Evolutionary conservation across 352 stramenopile species (phyloP), one percentile per base, ranked within the genome.

Genomic region (Globisporangium polare): DNA sequence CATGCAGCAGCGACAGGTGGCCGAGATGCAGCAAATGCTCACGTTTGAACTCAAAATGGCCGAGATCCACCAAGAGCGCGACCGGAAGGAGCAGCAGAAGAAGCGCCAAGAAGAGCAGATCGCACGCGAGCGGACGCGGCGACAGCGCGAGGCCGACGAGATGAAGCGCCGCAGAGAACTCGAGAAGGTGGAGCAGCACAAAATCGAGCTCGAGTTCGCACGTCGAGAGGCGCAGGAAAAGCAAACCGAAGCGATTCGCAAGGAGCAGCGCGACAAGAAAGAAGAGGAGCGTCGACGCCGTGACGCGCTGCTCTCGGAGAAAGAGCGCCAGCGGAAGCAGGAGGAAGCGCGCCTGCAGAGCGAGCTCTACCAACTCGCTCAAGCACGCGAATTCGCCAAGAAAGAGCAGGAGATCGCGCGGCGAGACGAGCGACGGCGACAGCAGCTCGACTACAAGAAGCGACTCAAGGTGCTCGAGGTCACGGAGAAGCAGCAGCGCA

Each of bases 21-120:
- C 78, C 1, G 84, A 92, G 41, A 78, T 92, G 74, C 82, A 94
- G 65, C 82, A 92, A 43, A 71, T 91, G 66, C 60, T 91, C 0
- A 63, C 68, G 13, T 89, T 88, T 59, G 84, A 93, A 52, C 66
- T 90, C 29, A 80, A 78, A 29, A 87, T 82, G 73, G 69, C 71
- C 0, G 77, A 86, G 45, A 61, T 88, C 1, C 65, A 86, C 35
- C 66, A 71, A 26, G 79, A 90, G 47, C 77, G 74, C 2, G 77
- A 85, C 24, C 66, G 60, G 7, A 78, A 82, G 46, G 80, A 91
- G 17, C 63, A 66, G 2, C 72, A 86, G 10, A 74, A 80, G 63
- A 75, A 64, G 37, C 70, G 67, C 1, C 77, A 82, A 56, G 71
- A 86, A 20, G 78, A 88, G 17, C 55, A 67, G 5, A 46, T 76